Evolutionary conservation across 2,329 filamentous ascomycete genomes (phyloP).

Genomic region (Verticillium nubilum): DNA sequence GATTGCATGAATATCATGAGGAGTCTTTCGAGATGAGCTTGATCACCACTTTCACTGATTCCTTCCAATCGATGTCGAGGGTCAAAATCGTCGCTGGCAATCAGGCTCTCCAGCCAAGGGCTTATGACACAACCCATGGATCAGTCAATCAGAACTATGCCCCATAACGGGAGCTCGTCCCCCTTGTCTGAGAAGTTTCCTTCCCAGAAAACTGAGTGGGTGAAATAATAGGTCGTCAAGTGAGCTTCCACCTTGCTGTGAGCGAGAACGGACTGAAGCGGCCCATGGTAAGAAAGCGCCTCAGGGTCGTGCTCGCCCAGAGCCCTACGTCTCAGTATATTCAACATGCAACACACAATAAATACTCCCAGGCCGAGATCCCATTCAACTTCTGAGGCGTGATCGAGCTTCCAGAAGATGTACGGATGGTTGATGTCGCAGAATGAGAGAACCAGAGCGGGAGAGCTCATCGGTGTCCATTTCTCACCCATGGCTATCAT

Average conservation of each 20-base stretch:
- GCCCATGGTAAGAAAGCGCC: not conserved
- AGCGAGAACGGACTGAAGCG: not conserved
- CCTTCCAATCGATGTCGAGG: too few species aligned
- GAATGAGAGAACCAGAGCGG: not conserved
- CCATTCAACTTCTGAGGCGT: not conserved
- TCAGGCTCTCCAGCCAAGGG: not conserved
- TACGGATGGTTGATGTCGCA: not conserved
- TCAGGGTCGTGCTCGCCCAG: not conserved
- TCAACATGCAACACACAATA: not conserved
- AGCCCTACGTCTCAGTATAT: not conserved
- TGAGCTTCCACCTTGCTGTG: not conserved
- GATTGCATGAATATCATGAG: not conserved
- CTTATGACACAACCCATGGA: not conserved
- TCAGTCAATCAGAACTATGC: not conserved
- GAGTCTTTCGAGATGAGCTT: too few species aligned
- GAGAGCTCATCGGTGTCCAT: not conserved
- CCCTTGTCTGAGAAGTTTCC: too few species aligned
- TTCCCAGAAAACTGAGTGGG: too few species aligned
- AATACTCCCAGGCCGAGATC: not conserved
- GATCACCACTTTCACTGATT: too few species aligned
- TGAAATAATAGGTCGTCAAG: not conserved
- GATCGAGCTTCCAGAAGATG: not conserved
- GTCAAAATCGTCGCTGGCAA: too few species aligned
- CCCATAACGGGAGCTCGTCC: not conserved
- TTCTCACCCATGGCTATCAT: too few species aligned